phyloP scores from a whole-genome alignment of 2,329 filamentous ascomycete genomes.

The Teratosphaeria destructans region DNA sequence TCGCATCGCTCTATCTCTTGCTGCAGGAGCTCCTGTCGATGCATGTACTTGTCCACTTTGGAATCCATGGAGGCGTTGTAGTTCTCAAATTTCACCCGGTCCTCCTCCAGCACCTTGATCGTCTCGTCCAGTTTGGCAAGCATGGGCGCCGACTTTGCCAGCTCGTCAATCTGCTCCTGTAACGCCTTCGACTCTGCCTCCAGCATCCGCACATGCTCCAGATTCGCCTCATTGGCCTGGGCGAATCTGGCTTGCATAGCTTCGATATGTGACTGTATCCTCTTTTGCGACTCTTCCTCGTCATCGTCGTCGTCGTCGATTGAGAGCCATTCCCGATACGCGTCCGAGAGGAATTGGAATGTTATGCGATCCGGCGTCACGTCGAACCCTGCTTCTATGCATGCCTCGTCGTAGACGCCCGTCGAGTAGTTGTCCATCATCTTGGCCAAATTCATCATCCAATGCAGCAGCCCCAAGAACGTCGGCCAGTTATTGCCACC shows the following conservation, averaged over 20 bases:
- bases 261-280: slow-evolving; percentile 74
- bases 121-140: slow-evolving; percentile 76
- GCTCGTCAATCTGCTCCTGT: slow-evolving; percentile 74
- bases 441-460: slow-evolving; percentile 96
- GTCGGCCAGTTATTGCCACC: slow-evolving; percentile 96
- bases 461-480: slow-evolving; percentile 86
- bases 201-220: slow-evolving; percentile 71
- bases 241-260: slow-evolving; percentile 85
- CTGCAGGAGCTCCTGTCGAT: slow-evolving; percentile 68
- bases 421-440: slow-evolving; percentile 78
- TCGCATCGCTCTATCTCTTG: slow-evolving; percentile 74
- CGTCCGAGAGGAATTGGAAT: slow-evolving; percentile 79
- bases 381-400: slow-evolving; percentile 77
- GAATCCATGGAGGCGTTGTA: slow-evolving; percentile 80
- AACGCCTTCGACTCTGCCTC: slow-evolving; percentile 78
- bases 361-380: slow-evolving; percentile 85
- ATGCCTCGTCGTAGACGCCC: slow-evolving; percentile 81
- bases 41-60: slow-evolving; percentile 81
- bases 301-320: slow-evolving; percentile 73
- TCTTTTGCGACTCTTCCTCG: slow-evolving; percentile 65
- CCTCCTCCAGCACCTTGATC: slow-evolving; percentile 88
- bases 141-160: slow-evolving; percentile 78
- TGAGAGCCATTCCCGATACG: slow-evolving; percentile 87
- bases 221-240: slow-evolving; percentile 70
- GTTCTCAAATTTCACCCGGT: slow-evolving; percentile 87